These are phyloP conservation scores for Suillus hirtellus DNA, from an alignment of 768 basidiomycete genomes.

Conservation along the genomic window DNA sequence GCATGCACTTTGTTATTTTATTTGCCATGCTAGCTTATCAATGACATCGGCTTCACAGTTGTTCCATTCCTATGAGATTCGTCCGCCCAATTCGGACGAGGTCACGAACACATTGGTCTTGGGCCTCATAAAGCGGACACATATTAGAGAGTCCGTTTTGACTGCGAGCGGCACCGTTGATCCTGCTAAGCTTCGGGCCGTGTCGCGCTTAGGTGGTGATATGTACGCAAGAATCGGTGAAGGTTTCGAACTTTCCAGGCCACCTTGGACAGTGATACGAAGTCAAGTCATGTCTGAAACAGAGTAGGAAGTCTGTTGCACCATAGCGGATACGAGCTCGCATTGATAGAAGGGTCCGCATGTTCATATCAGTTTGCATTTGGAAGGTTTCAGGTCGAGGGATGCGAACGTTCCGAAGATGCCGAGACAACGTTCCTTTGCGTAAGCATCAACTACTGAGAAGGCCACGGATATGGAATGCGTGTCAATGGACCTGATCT, in stretches of 20 bases:
- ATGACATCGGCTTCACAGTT: conserved; percentile 39
- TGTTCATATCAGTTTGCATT: conserved; percentile 3
- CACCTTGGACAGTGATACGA: conserved; percentile 36
- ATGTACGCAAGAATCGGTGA: conserved; percentile 50
- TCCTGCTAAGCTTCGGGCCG: conserved; percentile 46
- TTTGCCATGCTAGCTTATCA: conserved; percentile 17
- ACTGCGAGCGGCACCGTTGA: conserved; percentile 45
- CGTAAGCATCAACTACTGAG: background rate
- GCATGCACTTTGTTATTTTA: conserved; percentile 25
- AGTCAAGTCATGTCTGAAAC: conserved; percentile 1
- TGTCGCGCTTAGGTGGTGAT: conserved; percentile 57
- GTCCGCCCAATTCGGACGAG: conserved; percentile 35
- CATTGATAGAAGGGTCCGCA: conserved; percentile 2
- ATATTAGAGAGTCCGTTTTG: conserved; percentile 52
- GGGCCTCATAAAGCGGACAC: conserved; percentile 54
- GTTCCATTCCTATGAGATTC: conserved; percentile 51
- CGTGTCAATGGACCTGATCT: background rate
- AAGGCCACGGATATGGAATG: conserved; percentile 3
- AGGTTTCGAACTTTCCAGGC: conserved; percentile 46
- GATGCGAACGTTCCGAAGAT: background rate
- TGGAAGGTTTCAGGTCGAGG: conserved; percentile 9
- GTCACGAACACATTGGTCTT: conserved; percentile 48
- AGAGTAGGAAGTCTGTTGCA: background rate
- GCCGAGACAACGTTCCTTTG: background rate
- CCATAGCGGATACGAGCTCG: background rate